phyloP scores from a whole-genome alignment of 106 monocot genomes.

The Amphibolis antarctica region DNA sequence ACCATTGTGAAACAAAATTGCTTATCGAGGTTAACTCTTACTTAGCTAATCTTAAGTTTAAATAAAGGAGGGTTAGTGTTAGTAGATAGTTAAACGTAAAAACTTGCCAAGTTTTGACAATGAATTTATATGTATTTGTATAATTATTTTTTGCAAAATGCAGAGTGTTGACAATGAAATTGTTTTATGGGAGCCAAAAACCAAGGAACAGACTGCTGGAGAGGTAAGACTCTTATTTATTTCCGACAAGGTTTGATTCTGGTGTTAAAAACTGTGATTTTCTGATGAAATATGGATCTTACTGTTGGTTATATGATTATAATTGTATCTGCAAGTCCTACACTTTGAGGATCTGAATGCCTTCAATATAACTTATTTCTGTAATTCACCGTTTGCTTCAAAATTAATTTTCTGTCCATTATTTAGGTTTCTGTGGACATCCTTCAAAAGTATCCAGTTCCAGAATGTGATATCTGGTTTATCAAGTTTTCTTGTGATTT shows the following conservation, averaged over 20 bases:
- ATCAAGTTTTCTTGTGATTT: conserved; percentile 94
- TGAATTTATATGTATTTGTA: too few species aligned
- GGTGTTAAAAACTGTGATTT: too few species aligned
- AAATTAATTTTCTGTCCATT: not conserved
- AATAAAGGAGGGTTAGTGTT: too few species aligned
- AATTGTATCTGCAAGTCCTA: too few species aligned
- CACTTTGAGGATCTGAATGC: not conserved
- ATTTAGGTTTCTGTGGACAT: conserved; percentile 68
- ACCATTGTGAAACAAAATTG: too few species aligned
- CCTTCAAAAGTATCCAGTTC: conserved; percentile 93
- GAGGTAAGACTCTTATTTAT: conserved; percentile 75
- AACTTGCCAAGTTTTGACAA: too few species aligned
- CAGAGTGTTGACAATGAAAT: conserved; percentile 99
- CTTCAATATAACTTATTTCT: not conserved
- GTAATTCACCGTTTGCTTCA: not conserved
- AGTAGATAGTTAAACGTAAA: too few species aligned
- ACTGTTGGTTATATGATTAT: too few species aligned
- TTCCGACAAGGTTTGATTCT: too few species aligned
- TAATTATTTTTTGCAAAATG: conserved; percentile 19
- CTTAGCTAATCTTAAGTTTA: too few species aligned
- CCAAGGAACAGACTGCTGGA: conserved; percentile 87
- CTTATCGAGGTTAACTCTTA: too few species aligned
- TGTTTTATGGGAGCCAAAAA: conserved; percentile 95
- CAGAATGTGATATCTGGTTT: conserved; percentile 50
- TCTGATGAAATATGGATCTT: too few species aligned